phyloP scores from a whole-genome alignment of 2,329 filamentous ascomycete species.

The Botryosphaeria agaves region DNA sequence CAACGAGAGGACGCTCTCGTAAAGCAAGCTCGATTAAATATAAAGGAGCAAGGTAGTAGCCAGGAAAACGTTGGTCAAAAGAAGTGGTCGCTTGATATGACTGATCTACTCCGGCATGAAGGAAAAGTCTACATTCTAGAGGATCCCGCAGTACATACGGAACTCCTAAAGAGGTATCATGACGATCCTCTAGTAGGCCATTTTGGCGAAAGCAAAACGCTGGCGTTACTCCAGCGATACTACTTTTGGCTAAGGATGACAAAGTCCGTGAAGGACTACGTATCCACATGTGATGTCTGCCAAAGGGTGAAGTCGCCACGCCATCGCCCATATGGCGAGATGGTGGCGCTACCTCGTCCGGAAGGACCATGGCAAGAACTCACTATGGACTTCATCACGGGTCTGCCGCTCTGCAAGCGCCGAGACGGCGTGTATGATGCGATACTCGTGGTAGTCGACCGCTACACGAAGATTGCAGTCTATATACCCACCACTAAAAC shows the following conservation, averaged over 20 bases:
- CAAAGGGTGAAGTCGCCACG: neutral
- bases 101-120: neutral
- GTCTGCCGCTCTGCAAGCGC: neutral
- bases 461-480: neutral
- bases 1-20: neutral
- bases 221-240: neutral
- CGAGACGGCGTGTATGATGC: neutral
- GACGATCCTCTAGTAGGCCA: neutral
- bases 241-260: neutral
- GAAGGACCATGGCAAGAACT: neutral
- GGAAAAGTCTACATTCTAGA: neutral
- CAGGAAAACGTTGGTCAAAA: neutral
- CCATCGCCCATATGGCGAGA: neutral
- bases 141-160: neutral
- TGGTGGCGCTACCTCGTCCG: neutral
- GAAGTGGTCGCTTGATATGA: neutral
- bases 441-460: constrained; percentile 1
- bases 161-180: neutral
- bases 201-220: neutral
- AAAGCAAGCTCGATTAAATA: neutral
- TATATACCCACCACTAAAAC: constrained; percentile 1
- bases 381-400: neutral
- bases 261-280: neutral
- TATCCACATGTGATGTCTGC: neutral
- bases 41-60: neutral